A percentile compares a stretch with the other conserved stretches of the same genome.
These are phyloP conservation scores for Linderina pennispora DNA, from an alignment of 192 early-diverging fungal genomes.

Conservation along the genomic window DNA sequence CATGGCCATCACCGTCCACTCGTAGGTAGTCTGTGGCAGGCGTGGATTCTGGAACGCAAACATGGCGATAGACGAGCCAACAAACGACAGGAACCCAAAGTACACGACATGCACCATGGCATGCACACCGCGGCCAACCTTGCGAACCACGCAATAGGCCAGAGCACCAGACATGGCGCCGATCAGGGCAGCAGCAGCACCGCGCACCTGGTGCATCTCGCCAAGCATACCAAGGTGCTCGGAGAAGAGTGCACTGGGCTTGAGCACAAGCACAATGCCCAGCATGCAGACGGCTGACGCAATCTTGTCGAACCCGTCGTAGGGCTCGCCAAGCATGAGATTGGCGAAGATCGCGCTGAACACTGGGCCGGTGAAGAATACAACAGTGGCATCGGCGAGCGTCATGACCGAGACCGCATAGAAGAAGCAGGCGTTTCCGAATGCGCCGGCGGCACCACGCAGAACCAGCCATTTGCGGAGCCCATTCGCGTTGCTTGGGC, in stretches of 20 bases:
- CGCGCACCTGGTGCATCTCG: slow-evolving; percentile 16
- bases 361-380: slow-evolving; percentile 73
- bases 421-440: slow-evolving; percentile 66
- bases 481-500: slow-evolving; percentile 19
- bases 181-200: slow-evolving; percentile 45
- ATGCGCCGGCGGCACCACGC: slow-evolving; percentile 59
- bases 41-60: slow-evolving; percentile 10
- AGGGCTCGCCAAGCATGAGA: slow-evolving; percentile 57
- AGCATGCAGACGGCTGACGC: slow-evolving; percentile 52
- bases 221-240: neutral
- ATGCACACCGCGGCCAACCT: slow-evolving; percentile 63
- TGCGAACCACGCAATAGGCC: slow-evolving; percentile 67
- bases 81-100: slow-evolving; percentile 59
- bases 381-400: slow-evolving; percentile 68
- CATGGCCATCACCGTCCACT: slow-evolving; percentile 45
- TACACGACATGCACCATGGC: slow-evolving; percentile 76
- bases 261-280: slow-evolving; percentile 60
- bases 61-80: slow-evolving; percentile 47
- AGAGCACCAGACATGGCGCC: slow-evolving; percentile 57
- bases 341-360: slow-evolving; percentile 67
- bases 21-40: slow-evolving; percentile 30
- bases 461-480: slow-evolving; percentile 54
- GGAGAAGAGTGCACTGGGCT: slow-evolving; percentile 47
- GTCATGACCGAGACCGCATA: slow-evolving; percentile 62
- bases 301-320: slow-evolving; percentile 50